Percentiles rank a stretch among this genome's conserved stretches.
phyloP scores from a whole-genome alignment of 2,329 filamentous ascomycete genomes.

The Pyricularia sp. region DNA sequence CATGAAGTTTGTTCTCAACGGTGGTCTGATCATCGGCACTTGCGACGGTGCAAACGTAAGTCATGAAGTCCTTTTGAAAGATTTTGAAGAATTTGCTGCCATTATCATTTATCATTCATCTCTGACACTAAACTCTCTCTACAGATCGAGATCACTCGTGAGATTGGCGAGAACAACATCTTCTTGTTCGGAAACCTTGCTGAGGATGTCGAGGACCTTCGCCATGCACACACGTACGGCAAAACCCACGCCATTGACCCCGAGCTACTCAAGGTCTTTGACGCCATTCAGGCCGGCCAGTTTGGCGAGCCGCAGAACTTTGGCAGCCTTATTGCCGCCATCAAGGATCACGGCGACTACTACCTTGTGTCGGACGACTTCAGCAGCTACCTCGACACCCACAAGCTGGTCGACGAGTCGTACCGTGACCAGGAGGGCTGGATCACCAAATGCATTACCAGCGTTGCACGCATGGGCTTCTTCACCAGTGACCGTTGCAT shows the following conservation, averaged over 20 bases:
- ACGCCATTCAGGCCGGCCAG: constrained; percentile 65
- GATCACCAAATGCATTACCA: constrained; percentile 81
- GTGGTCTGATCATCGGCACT: constrained; percentile 93
- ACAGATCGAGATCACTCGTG: constrained; percentile 91
- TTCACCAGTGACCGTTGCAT: constrained; percentile 94
- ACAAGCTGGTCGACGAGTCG: constrained; percentile 80
- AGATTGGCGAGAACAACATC: constrained; percentile 94
- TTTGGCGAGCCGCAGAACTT: constrained; percentile 79
- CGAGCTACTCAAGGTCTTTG: constrained; percentile 72
- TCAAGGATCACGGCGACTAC: constrained; percentile 91
- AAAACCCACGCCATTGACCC: constrained; percentile 63
- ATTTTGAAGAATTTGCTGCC: background rate
- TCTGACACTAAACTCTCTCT: constrained; percentile 7
- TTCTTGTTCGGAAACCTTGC: constrained; percentile 96
- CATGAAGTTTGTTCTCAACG: constrained; percentile 99
- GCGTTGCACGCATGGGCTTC: constrained; percentile 92
- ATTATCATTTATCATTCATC: background rate
- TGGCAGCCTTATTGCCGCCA: constrained; percentile 71
- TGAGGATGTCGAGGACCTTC: constrained; percentile 93
- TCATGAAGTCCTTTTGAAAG: background rate
- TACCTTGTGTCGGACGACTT: constrained; percentile 98
- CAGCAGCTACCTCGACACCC: constrained; percentile 86
- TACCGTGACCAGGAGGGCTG: constrained; percentile 90
- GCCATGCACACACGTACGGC: constrained; percentile 80
- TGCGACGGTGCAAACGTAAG: constrained; percentile 94